Evolutionary conservation across 2,329 filamentous ascomycete species (phyloP), one percentile per base, ranked within the genome.

Genomic region (Ustilaginoidea virens): DNA sequence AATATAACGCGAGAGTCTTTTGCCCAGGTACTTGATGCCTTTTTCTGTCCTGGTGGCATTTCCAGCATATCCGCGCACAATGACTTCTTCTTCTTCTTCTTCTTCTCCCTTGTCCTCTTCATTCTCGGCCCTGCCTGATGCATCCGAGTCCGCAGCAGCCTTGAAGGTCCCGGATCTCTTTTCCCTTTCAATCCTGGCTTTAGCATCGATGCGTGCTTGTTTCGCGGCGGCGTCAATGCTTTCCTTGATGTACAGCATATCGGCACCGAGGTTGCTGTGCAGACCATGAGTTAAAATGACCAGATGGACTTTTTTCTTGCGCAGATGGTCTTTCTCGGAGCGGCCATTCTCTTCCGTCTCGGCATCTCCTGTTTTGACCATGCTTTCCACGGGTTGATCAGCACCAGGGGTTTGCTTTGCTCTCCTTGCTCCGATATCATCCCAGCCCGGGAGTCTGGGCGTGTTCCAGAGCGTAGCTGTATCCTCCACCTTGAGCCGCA

Each of bases 231-330:
- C 73, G 55, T 98, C 90, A 36, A 98, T 96, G 52, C 83, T 92
- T 54, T 98, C 90, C 48, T 98, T 98, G 50, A 98, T 58, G 48
- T 81, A 98, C 13, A 98, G 62, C 90, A 98, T 93, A 49, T 98
- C 90, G 14, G 85, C 80, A 5, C 90, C 83, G 9, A 94, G 64
- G 49, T 98, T 98, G 53, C 87, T 93, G 52, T 98, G 90, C 37
- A 98, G 54, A 0, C 90, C 90, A 56, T 98, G 90, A 0, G 90
- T 96, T 28, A 98, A 56, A 19, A 98, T 65, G 15, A 98, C 90
- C 23, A 98, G 60, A 48, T 98, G 90, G 2, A 98, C 64, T 39
- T 78, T 87, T 54, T 82, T 83, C 39, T 67, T 66, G 48, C 74
- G 79, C 37, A 56, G 63, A 24, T 38, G 39, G 29, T 29, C 30